phyloP scores from a whole-genome alignment of 345 rosid genomes.

The Brassica juncea region DNA sequence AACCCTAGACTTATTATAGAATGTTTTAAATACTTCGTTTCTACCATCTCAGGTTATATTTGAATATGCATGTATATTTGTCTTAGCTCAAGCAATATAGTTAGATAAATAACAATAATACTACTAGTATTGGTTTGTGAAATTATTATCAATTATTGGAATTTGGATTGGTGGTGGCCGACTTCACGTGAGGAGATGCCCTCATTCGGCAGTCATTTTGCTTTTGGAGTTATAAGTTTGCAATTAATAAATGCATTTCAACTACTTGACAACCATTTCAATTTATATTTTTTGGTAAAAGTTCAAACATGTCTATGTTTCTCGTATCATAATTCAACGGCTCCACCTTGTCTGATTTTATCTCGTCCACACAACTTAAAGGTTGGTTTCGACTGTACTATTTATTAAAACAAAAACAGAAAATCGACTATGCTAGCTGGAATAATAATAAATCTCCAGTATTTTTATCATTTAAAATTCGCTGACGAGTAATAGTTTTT shows the following conservation, averaged over 20 bases:
- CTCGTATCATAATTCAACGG: slow-evolving; percentile 29
- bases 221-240: slow-evolving; percentile 15
- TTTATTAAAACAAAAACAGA: neutral
- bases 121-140: slow-evolving; percentile 2
- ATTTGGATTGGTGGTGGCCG: slow-evolving; percentile 39
- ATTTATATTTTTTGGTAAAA: neutral
- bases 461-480: neutral
- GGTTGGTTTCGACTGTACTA: slow-evolving; percentile 5
- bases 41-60: neutral
- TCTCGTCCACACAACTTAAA: slow-evolving; percentile 29
- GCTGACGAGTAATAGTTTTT: neutral
- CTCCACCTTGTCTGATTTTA: slow-evolving; percentile 27
- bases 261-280: slow-evolving; percentile 30
- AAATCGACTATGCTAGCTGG: neutral
- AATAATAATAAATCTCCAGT: neutral
- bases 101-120: neutral
- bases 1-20: neutral
- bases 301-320: slow-evolving; percentile 37
- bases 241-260: slow-evolving; percentile 34
- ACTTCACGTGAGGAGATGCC: slow-evolving; percentile 46
- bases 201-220: slow-evolving; percentile 33
- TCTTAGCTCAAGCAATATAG: neutral
- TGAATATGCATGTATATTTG: neutral
- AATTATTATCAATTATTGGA: slow-evolving; percentile 24
- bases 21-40: neutral